Evolutionary conservation across 306 rosid species (phyloP), one percentile per base, ranked within the genome.

Genomic region (Cicer arietinum): DNA sequence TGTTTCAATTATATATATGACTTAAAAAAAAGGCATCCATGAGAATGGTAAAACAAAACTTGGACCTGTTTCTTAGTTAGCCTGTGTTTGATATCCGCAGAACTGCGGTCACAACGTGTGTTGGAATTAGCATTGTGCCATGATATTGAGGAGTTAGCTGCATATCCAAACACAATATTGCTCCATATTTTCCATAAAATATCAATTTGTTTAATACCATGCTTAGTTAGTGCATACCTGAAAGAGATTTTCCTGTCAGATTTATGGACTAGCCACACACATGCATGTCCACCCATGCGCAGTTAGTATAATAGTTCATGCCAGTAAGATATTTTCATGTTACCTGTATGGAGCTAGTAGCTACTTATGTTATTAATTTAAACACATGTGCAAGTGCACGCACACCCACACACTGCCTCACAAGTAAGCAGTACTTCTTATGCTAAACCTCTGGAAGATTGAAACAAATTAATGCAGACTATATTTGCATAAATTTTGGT

Each of bases 401-500:
- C 7, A 7, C 22, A 10, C 42, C 10, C 10, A 1, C 9, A n/a
- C 62, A 65, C 43, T 17, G 2, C 43, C 35, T 16, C 8, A 22
- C 8, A 22, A 52, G 35, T n/a, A 41, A 42, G 13, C 14, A 52
- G 13, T 68, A 14, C 44, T 52, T 10, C 44, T 10, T 16, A 14
- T 67, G 51, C 12, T 47, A 47, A 58, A 37, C 50, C 43, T 70
- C 7, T 76, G 54, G 50, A 70, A 40, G 39, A 46, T 70, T 60
- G 44, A 41, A 74, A 58, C 56, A 39, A 73, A 5, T 18, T 62
- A 60, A 2, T 48, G 72, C 46, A 12, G 10, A 66, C 18, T 47
- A 42, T 75, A 43, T 47, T 20, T 65, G 39, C 73, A 22, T 14
- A 59, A 74, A 12, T 47, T 12, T 40, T 83, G 71, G 69, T 68